phyloP scores from a whole-genome alignment of 208 protist genomes.

The Herpetomonas muscarum region DNA sequence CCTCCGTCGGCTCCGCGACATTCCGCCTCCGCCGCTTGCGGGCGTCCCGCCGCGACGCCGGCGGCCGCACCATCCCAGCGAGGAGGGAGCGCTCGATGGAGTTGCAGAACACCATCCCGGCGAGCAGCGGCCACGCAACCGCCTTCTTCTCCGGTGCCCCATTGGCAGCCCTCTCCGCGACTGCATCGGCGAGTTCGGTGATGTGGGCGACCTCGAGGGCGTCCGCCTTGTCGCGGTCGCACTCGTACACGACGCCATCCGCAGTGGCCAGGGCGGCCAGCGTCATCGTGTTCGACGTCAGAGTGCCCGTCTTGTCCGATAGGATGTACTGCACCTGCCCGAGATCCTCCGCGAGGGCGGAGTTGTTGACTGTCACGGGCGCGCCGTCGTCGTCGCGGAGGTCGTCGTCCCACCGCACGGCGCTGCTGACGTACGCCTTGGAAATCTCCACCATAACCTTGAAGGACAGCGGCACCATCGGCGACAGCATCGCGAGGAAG shows the following conservation, averaged over 20 bases:
- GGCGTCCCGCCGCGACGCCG: background rate
- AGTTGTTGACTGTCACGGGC: slow-evolving; percentile 71
- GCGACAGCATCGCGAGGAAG: slow-evolving; percentile 89
- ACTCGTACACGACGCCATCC: slow-evolving; percentile 13
- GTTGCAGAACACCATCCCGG: slow-evolving; percentile 67
- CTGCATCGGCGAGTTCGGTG: slow-evolving; percentile 4
- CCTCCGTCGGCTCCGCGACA: background rate
- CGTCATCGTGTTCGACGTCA: slow-evolving; percentile 91
- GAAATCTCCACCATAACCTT: slow-evolving; percentile 93
- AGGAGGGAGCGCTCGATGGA: slow-evolving; percentile 41
- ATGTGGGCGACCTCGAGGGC: background rate
- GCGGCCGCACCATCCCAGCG: slow-evolving; percentile 2
- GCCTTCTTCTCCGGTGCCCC: background rate
- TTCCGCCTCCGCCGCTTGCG: slow-evolving; percentile 3
- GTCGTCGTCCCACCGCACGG: slow-evolving; percentile 86
- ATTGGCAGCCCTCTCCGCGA: slow-evolving; percentile 6
- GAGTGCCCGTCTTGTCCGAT: slow-evolving; percentile 93
- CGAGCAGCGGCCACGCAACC: slow-evolving; percentile 28
- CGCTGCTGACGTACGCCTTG: slow-evolving; percentile 82
- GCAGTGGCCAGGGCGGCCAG: slow-evolving; percentile 42
- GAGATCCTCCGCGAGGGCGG: slow-evolving; percentile 89
- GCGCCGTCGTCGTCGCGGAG: slow-evolving; percentile 47
- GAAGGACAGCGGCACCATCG: slow-evolving; percentile 95
- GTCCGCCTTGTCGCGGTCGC: slow-evolving; percentile 16
- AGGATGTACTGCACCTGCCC: slow-evolving; percentile 92